Evolutionary conservation across 2,329 filamentous ascomycete species (phyloP), one percentile per base, ranked within the genome.

Genomic region (Aspergillus sp.): DNA sequence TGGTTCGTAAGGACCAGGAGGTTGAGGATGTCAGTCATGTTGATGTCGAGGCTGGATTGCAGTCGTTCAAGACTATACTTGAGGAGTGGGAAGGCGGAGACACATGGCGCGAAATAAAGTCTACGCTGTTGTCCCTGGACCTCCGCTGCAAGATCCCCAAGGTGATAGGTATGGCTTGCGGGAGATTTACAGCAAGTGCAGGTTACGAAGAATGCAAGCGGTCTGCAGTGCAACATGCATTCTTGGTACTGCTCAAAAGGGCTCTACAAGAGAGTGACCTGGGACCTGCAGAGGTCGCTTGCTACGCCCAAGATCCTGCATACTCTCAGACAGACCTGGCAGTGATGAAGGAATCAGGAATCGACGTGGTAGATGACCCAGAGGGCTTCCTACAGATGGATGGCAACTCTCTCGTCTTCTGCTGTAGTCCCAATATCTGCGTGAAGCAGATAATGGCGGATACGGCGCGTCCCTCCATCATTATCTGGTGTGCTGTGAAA

Each of bases 381-480:
- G 44, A 58, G 15, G 70, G 69, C 2, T 73, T 75, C 51, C 57
- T 72, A 2, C 64, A 71, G 46, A 44, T 75, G 6, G 68, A 74
- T 52, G 60, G 68, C 9, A 54, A 68, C 14, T 65, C 69, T 8
- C 40, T 73, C 11, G 67, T 75, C n/a, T 62, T 75, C 55, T 68
- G 68, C 2, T 55, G 64, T 44, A 64, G 61, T 17, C 50, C 68
- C 6, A 58, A 64, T 40, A 62, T 69, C 2, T 67, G 70, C 3
- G 61, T 74, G 14, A 70, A 69, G 33, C 68, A 75, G 58, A 68
- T 74, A 25, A 62, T 76, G 41, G 66, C 71, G 19, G 73, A 76
- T 60, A 53, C 71, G 47, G 66, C 70, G 15, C 63, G 64, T 15
- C 71, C 70, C 6, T 60, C 39, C 2, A 49, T 59, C 14, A 40